phyloP scores from a whole-genome alignment of 495 filamentous ascomycete species.

The Pseudevernia furfuracea region DNA sequence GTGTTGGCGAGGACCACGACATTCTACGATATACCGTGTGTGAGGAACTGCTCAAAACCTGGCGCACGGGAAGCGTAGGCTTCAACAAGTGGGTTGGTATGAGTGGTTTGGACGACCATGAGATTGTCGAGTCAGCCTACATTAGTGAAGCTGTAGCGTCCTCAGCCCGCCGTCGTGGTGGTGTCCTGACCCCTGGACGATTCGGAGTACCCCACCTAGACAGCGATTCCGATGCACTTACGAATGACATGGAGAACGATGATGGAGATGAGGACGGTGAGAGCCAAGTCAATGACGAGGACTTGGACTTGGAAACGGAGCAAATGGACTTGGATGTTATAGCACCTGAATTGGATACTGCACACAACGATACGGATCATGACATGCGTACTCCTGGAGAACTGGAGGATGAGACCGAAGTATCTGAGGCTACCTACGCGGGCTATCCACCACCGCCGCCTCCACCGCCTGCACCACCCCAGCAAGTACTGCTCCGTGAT shows the following conservation, averaged over 20 bases:
- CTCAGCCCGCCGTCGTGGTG: constrained; percentile 11
- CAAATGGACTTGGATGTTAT: constrained; percentile 36
- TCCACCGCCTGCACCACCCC: constrained; percentile 47
- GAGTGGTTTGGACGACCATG: constrained; percentile 86
- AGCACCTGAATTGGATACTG: constrained; percentile 28
- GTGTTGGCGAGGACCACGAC: constrained; percentile 68
- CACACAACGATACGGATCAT: constrained; percentile 44
- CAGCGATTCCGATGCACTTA: constrained; percentile 43
- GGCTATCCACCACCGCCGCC: constrained; percentile 59
- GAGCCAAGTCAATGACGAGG: constrained; percentile 41
- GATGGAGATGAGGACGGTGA: constrained; percentile 41
- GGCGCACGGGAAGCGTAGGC: constrained; percentile 80
- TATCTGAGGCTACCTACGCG: constrained; percentile 60
- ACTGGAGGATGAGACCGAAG: constrained; percentile 54
- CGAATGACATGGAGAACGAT: constrained; percentile 42
- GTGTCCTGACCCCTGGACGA: constrained; percentile 7
- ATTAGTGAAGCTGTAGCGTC: neutral
- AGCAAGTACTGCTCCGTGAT: constrained; percentile 31
- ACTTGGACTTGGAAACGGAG: constrained; percentile 38
- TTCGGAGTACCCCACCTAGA: constrained; percentile 30
- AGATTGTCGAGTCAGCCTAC: constrained; percentile 37
- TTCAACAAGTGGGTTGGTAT: constrained; percentile 75
- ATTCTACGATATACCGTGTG: constrained; percentile 76
- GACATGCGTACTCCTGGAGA: constrained; percentile 42
- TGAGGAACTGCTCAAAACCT: constrained; percentile 79